Evolutionary conservation across 495 filamentous ascomycete species (phyloP).

Genomic region (Coniosporium apollinis): DNA sequence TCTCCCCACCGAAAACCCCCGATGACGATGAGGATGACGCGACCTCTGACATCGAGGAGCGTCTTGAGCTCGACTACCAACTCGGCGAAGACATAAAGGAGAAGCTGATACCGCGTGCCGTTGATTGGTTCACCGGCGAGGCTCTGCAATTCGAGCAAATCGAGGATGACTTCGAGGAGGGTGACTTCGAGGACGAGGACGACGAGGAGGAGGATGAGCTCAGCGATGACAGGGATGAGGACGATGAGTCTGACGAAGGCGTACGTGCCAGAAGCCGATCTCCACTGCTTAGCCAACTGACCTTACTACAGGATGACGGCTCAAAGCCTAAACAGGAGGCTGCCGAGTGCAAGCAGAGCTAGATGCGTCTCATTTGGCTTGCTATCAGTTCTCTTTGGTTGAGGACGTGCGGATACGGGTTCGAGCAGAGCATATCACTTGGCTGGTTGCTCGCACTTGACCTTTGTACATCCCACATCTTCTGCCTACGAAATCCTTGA

Average conservation of each 20-base stretch:
- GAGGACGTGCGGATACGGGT: too few relatives aligned
- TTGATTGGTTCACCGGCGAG: slow-evolving; percentile 99
- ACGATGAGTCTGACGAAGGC: slow-evolving; percentile 85
- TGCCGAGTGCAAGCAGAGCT: slow-evolving; percentile 99
- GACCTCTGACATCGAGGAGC: slow-evolving; percentile 85
- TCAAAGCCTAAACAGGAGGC: slow-evolving; percentile 98
- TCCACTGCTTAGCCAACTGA: too few relatives aligned
- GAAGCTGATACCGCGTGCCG: slow-evolving; percentile 95
- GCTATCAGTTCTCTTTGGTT: too few relatives aligned
- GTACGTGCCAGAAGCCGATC: too few relatives aligned
- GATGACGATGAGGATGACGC: slow-evolving; percentile 56
- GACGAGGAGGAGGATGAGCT: slow-evolving; percentile 86
- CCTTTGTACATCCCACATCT: too few relatives aligned
- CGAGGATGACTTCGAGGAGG: slow-evolving; percentile 72
- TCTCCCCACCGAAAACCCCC: slow-evolving; percentile 83
- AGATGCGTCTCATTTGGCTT: slow-evolving; percentile 22
- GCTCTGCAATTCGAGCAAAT: slow-evolving; percentile 93
- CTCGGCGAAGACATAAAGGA: slow-evolving; percentile 99
- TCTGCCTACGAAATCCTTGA: too few relatives aligned
- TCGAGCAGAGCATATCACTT: too few relatives aligned
- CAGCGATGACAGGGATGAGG: slow-evolving; percentile 74
- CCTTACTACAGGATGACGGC: slow-evolving; percentile 64
- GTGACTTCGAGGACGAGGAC: slow-evolving; percentile 73
- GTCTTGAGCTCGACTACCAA: slow-evolving; percentile 95
- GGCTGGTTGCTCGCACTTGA: too few relatives aligned